These are phyloP conservation scores for Sugiyamaella japonica DNA, from an alignment of 1,139 yeast genomes.

Conservation along the genomic window DNA sequence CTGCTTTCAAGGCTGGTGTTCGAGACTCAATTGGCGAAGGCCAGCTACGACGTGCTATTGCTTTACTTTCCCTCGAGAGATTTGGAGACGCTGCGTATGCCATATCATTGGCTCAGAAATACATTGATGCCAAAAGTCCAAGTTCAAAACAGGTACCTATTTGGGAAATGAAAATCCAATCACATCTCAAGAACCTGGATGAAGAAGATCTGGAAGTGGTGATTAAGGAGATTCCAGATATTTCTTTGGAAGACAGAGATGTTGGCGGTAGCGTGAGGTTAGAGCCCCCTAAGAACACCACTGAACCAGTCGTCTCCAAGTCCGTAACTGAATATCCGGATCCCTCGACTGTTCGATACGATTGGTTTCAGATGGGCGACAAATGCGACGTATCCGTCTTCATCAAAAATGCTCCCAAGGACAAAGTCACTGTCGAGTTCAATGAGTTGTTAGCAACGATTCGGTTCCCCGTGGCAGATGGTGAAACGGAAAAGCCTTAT, in stretches of 20 bases:
- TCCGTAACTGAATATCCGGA: constrained; percentile 15
- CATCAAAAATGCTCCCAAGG: constrained; percentile 60
- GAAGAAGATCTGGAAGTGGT: constrained; percentile 24
- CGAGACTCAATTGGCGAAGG: constrained; percentile 57
- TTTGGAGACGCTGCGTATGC: constrained; percentile 50
- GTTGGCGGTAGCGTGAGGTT: neutral
- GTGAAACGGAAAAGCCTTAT: neutral
- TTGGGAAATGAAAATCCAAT: constrained; percentile 29
- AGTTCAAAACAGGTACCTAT: constrained; percentile 44
- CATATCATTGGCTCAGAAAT: constrained; percentile 51
- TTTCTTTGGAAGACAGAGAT: neutral
- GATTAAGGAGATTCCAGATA: constrained; percentile 29
- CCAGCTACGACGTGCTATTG: constrained; percentile 55
- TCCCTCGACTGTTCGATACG: constrained; percentile 54
- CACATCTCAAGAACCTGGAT: constrained; percentile 16
- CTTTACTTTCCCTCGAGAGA: constrained; percentile 44
- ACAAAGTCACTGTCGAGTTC: constrained; percentile 45
- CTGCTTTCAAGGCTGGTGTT: constrained; percentile 55
- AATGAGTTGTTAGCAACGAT: constrained; percentile 26
- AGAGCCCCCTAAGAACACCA: neutral
- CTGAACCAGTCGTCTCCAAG: neutral
- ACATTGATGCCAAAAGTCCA: constrained; percentile 38
- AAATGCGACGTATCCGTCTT: constrained; percentile 69
- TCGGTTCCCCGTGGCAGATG: constrained; percentile 9
- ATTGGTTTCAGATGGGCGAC: constrained; percentile 73